Base-by-base conservation (phyloP, 2,329 filamentous ascomycete genomes). In the Pseudogymnoascus sp. region DNA sequence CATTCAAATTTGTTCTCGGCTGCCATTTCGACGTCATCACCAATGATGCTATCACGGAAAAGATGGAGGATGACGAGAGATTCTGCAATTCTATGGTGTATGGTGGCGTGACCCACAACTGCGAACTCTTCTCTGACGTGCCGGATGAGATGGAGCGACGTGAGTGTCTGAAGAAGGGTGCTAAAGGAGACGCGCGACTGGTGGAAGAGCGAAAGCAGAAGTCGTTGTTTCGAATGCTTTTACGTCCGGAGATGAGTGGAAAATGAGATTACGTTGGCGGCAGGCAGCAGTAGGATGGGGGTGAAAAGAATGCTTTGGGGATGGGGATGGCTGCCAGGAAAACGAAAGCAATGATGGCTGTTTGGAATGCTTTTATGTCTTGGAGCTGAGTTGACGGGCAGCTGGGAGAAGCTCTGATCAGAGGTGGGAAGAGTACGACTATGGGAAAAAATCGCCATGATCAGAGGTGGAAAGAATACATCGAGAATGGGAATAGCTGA, bases 1-100 rank as follows among this genome's bases (percentile, higher is more conserved):
- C 49, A 18, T 55, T 33, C 49, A 55, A 55, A 18, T 55, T 55
- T 55, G 49, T 55, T 14, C 28, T 55, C n/a, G 49, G 49, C 49
- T 55, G 49, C 49, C 49, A 55, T 14, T 55, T 33, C 28, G 49
- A 55, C 49, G 49, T 55, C 4, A 55, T 55, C 8, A 55, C 49
- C 5, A 55, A 55, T 16, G 49, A 55, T 18, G n/a, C 49, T 5
- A 33, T 55, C 18, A 12, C 49, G n/a, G 49, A 55, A 21, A 55
- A 55, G 49, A 55, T 55, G 49, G 8, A 11, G 4, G 49, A 55
- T 18, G 49, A 33, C 16, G 49, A 55, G 28, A 33, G 49, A 18
- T 55, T 55, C 11, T 55, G 49, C 49, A 55, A 21, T 18, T 55
- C 49, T 18, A 33, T 55, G 49, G 49, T 55, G 11, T 55, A 55